phyloP scores from a whole-genome alignment of 352 stramenopile species.

The Hyaloperonospora arabidopsidis region DNA sequence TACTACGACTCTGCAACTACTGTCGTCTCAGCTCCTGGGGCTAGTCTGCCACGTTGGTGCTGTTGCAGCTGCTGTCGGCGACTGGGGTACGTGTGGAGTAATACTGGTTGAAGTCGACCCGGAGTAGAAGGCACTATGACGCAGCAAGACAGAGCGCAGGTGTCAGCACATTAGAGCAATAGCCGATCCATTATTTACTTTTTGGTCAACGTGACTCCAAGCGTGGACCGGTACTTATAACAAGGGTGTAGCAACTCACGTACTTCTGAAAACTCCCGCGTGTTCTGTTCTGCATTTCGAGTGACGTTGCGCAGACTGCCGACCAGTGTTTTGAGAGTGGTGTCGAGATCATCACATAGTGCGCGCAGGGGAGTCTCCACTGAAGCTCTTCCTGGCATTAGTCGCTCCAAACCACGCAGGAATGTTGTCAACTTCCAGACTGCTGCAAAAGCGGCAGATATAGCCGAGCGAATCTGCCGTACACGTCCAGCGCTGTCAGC shows the following conservation, averaged over 20 bases:
- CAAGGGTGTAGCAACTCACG: conserved; percentile 8
- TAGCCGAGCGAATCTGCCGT: conserved; percentile 29
- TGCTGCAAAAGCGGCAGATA: conserved; percentile 17
- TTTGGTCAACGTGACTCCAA: conserved; percentile 8
- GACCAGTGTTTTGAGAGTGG: conserved; percentile 19
- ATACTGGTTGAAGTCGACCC: conserved; percentile 54
- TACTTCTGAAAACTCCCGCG: conserved; percentile 43
- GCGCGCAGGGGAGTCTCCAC: conserved; percentile 11
- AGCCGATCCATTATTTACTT: conserved; percentile 17
- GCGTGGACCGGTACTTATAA: conserved; percentile 4
- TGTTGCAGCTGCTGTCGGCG: conserved; percentile 2
- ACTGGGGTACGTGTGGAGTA: conserved; percentile 18
- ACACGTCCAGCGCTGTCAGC: conserved; percentile 1
- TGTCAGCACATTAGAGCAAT: conserved; percentile 22
- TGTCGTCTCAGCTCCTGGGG: conserved; percentile 5
- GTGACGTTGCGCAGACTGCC: conserved; percentile 21
- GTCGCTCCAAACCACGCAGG: conserved; percentile 24
- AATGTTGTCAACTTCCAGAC: conserved; percentile 33
- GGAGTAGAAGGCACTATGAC: conserved; percentile 51
- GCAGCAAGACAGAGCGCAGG: conserved; percentile 19
- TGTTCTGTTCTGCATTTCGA: conserved; percentile 19
- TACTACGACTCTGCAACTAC: conserved; percentile 11
- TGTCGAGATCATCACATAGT: conserved; percentile 26
- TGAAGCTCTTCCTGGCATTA: conserved; percentile 14
- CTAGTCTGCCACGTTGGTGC: conserved; percentile 3